A percentile compares a stretch with the other conserved stretches of the same genome.
These are phyloP conservation scores for Citeromyces nyonsensis DNA, from an alignment of 805 yeast species.

Conservation along the genomic window DNA sequence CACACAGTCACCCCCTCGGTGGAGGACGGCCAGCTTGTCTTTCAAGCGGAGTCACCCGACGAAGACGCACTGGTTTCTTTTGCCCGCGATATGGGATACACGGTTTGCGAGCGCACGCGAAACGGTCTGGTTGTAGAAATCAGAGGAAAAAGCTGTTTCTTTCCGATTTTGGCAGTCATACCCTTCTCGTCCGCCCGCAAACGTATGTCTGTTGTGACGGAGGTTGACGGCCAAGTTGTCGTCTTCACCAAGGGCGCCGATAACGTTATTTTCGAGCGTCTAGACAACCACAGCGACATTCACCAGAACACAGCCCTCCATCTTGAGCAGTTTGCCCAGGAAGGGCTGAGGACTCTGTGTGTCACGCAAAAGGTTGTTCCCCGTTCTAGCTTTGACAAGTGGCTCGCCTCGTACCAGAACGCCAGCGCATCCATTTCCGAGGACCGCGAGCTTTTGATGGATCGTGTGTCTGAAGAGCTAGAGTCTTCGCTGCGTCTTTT, in stretches of 20 bases:
- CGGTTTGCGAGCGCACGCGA: slow-evolving; percentile 37
- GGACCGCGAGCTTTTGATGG: slow-evolving; percentile 43
- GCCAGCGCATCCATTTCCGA: slow-evolving; percentile 40
- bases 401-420: slow-evolving; percentile 40
- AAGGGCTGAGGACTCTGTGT: slow-evolving; percentile 67
- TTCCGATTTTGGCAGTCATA: slow-evolving; percentile 35
- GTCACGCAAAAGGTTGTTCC: slow-evolving; percentile 42
- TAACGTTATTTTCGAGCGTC: slow-evolving; percentile 40
- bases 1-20: slow-evolving; percentile 60
- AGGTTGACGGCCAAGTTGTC: slow-evolving; percentile 20
- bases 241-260: slow-evolving; percentile 66
- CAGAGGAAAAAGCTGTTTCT: slow-evolving; percentile 16
- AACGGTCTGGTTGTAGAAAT: slow-evolving; percentile 22
- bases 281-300: slow-evolving; percentile 25
- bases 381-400: slow-evolving; percentile 25
- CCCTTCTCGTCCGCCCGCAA: slow-evolving; percentile 62
- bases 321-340: slow-evolving; percentile 56
- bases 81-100: slow-evolving; percentile 62
- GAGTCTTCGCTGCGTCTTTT: slow-evolving; percentile 40
- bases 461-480: slow-evolving; percentile 36
- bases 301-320: slow-evolving; percentile 44
- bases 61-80: slow-evolving; percentile 69
- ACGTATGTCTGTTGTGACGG: slow-evolving; percentile 64
- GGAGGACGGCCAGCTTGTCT: slow-evolving; percentile 25
- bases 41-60: slow-evolving; percentile 76